Conservation (phyloP, 2,329 filamentous ascomycete species). For the Bisporella sp. region DNA sequence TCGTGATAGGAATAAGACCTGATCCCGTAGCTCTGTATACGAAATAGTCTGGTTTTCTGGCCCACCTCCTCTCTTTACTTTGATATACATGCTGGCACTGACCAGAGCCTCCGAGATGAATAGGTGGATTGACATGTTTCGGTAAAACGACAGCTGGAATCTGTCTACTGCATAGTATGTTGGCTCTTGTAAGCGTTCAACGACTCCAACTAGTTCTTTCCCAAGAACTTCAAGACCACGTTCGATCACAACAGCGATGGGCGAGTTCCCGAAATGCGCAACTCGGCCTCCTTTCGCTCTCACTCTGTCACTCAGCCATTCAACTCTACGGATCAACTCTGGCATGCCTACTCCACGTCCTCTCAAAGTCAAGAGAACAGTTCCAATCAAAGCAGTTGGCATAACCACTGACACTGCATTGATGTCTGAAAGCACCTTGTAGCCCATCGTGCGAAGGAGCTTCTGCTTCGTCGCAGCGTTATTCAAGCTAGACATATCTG, state of each 20-base stretch:
- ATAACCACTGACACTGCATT: conserved; percentile 96
- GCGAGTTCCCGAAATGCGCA: conserved; percentile 80
- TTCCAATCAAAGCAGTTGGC: conserved; percentile 94
- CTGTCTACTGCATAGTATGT: conserved; percentile 93
- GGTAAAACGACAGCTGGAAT: conserved; percentile 96
- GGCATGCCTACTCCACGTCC: conserved; percentile 85
- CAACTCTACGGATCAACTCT: conserved; percentile 78
- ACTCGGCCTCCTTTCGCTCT: conserved; percentile 83
- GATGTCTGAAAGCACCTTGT: conserved; percentile 88
- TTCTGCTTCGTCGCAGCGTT: conserved; percentile 41
- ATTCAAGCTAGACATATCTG: conserved; percentile 40
- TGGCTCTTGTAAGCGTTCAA: conserved; percentile 76
- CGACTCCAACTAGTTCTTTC: conserved; percentile 74
- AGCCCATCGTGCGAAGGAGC: conserved; percentile 79
- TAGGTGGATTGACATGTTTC: conserved; percentile 98
- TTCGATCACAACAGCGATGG: conserved; percentile 76
- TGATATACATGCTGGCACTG: conserved; percentile 82
- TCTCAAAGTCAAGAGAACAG: conserved; percentile 81
- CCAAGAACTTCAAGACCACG: conserved; percentile 88
- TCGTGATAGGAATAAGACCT: conserved; percentile 85
- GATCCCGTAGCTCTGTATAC: conserved; percentile 64
- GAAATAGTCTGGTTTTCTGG: conserved; percentile 72
- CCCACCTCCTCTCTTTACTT: conserved; percentile 85
- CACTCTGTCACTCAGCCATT: conserved; percentile 82
- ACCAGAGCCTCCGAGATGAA: conserved; percentile 93